Percentiles rank a stretch among this genome's conserved stretches.
Conservation (phyloP, 1,139 yeast species). For the Yamadazyma atmosphaerica region DNA sequence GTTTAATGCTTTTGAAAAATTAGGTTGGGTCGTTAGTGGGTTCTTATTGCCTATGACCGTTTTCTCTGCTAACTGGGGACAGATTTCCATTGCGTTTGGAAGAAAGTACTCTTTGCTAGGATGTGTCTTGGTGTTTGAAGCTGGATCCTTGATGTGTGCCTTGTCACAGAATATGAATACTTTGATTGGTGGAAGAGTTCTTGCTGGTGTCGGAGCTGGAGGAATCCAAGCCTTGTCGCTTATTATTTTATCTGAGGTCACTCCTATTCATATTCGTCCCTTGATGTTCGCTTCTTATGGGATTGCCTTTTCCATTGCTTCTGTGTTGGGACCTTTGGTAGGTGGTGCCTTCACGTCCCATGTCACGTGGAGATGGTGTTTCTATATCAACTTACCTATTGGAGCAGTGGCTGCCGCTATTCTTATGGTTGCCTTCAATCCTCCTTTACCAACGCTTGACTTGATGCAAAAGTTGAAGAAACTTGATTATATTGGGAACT, state of each 20-base stretch:
- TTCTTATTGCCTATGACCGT: conserved; percentile 48
- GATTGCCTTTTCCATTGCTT: conserved; percentile 38
- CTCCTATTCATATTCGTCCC: conserved; percentile 30
- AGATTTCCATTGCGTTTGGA: conserved; percentile 47
- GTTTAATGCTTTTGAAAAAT: conserved; percentile 47
- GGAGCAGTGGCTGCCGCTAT: conserved; percentile 33
- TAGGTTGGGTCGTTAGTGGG: conserved; percentile 64
- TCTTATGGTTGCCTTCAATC: conserved; percentile 29
- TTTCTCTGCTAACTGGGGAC: conserved; percentile 40
- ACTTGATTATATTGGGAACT: conserved; percentile 52
- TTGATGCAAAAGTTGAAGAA: conserved; percentile 31
- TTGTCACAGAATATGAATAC: conserved; percentile 33
- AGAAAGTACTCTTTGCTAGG: conserved; percentile 39
- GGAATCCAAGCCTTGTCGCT: conserved; percentile 30
- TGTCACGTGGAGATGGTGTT: conserved; percentile 73
- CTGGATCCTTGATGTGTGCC: conserved; percentile 42
- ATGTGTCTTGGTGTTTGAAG: conserved; percentile 35
- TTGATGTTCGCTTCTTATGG: conserved; percentile 45
- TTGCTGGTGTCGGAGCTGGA: conserved; percentile 37
- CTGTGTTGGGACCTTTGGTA: conserved; percentile 56
- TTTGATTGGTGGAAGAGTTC: conserved; percentile 39
- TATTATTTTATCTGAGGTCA: conserved; percentile 29
- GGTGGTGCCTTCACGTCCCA: conserved; percentile 52
- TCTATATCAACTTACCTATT: conserved; percentile 53
- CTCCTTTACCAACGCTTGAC: conserved; percentile 29